Evolutionary conservation across 345 rosid genomes (phyloP).

Genomic region (Litchi chinensis): DNA sequence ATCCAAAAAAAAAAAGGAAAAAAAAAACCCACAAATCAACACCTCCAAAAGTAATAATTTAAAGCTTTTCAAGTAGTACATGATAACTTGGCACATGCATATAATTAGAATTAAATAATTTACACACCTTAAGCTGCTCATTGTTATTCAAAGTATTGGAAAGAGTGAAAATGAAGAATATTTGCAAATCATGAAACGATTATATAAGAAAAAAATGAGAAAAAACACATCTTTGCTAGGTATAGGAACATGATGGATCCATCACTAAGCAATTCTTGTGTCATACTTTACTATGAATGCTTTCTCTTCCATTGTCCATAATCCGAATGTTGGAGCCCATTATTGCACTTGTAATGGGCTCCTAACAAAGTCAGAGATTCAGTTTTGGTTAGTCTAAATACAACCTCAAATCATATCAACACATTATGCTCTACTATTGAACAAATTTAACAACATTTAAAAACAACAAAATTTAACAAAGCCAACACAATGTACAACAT

Average conservation of each 20-base stretch:
- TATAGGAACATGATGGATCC: too few species aligned
- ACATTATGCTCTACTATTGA: too few species aligned
- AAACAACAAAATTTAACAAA: background rate
- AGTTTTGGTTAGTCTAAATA: constrained; percentile 11
- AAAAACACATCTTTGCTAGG: too few species aligned
- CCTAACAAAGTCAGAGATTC: constrained; percentile 51
- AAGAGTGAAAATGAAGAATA: constrained; percentile 83
- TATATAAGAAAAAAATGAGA: constrained; percentile 1
- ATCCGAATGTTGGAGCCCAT: constrained; percentile 75
- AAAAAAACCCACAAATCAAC: too few species aligned
- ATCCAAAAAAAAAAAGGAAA: too few species aligned
- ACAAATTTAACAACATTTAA: background rate
- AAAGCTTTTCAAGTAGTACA: background rate
- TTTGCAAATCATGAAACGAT: constrained; percentile 48
- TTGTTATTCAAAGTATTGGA: constrained; percentile 66
- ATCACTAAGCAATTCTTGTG: background rate
- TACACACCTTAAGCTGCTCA: constrained; percentile 76
- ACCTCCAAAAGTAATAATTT: too few species aligned
- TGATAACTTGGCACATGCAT: background rate
- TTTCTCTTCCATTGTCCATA: constrained; percentile 89
- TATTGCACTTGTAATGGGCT: constrained; percentile 66
- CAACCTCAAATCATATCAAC: background rate
- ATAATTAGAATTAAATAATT: background rate
- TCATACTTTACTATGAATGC: constrained; percentile 76
- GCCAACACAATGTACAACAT: background rate